Evolutionary conservation across 2,329 filamentous ascomycete species (phyloP).

Genomic region (Monilinia fructicola): DNA sequence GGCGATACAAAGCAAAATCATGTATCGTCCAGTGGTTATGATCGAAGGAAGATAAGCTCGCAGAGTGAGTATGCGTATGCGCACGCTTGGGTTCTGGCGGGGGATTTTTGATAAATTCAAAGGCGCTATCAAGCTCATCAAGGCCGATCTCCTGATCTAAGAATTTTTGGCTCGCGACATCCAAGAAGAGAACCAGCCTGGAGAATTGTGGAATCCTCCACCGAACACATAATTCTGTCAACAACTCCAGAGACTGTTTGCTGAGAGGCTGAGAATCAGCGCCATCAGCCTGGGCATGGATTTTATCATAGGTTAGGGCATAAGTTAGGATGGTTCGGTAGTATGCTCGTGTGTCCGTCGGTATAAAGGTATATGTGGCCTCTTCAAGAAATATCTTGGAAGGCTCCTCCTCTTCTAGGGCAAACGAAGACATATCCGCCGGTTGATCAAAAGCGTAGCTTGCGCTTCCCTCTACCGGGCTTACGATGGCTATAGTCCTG

Average conservation of each 20-base stretch:
- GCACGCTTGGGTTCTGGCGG: conserved; percentile 58
- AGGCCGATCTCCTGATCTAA: conserved; percentile 77
- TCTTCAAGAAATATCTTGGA: conserved; percentile 50
- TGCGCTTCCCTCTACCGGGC: conserved; percentile 44
- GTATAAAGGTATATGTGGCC: conserved; percentile 83
- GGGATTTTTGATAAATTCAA: conserved; percentile 76
- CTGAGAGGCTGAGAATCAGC: conserved; percentile 55
- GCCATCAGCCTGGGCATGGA: conserved; percentile 52
- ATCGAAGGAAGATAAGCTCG: conserved; percentile 55
- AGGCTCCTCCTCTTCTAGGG: conserved; percentile 37
- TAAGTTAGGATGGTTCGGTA: conserved; percentile 82
- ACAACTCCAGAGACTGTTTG: conserved; percentile 74
- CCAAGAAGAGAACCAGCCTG: conserved; percentile 75
- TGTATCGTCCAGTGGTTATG: conserved; percentile 65
- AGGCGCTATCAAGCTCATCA: conserved; percentile 78
- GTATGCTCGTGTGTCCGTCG: conserved; percentile 75
- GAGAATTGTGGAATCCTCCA: conserved; percentile 89
- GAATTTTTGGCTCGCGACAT: conserved; percentile 83
- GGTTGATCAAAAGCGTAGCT: conserved; percentile 45
- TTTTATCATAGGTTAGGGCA: conserved; percentile 65
- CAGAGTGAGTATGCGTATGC: conserved; percentile 39
- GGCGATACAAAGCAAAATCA: conserved; percentile 70
- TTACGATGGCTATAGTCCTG: conserved; percentile 49
- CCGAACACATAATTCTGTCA: conserved; percentile 80
- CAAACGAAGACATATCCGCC: conserved; percentile 39